A percentile compares a stretch with the other conserved stretches of the same genome.
phyloP scores from a whole-genome alignment of 164 flowering plant species.

The Umbilicus rupestris region DNA sequence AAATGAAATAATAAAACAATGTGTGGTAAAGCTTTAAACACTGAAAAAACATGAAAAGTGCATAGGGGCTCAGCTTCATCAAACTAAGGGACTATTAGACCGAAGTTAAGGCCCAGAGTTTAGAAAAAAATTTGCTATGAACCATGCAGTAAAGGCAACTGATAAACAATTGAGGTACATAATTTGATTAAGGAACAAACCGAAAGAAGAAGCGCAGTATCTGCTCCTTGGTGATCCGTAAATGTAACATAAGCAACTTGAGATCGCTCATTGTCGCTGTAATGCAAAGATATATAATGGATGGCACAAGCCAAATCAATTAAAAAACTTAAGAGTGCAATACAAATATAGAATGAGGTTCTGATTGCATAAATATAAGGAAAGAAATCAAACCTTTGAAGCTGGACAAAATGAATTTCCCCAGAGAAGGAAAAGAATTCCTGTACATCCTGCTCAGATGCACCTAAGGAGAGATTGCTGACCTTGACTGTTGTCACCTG shows the following conservation, averaged over 20 bases:
- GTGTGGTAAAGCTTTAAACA: too few relatives aligned
- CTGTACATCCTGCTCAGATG: conserved; percentile 56
- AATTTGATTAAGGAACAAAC: conserved; percentile 1
- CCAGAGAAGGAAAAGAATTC: conserved; percentile 90
- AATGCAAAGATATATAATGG: not conserved
- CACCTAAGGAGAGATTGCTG: conserved; percentile 64
- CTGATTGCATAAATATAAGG: not conserved
- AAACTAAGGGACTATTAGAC: too few relatives aligned
- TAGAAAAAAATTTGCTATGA: not conserved
- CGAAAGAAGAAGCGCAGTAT: conserved; percentile 8
- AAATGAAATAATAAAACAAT: too few relatives aligned
- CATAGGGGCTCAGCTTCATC: too few relatives aligned
- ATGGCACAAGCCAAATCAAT: not conserved
- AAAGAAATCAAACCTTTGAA: conserved; percentile 35
- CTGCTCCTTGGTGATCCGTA: conserved; percentile 1
- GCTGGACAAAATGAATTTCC: conserved; percentile 55
- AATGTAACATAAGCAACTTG: conserved; percentile 7
- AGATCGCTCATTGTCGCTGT: conserved; percentile 4
- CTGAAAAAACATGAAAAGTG: too few relatives aligned
- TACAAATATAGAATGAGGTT: too few relatives aligned
- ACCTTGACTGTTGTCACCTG: conserved; percentile 65
- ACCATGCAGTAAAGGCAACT: not conserved
- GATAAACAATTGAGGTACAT: too few relatives aligned
- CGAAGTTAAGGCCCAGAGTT: too few relatives aligned
- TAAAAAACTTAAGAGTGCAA: not conserved